Percentiles rank a stretch among this genome's conserved stretches.
Conservation (phyloP, 2,329 filamentous ascomycete species). For the Apiospora rasikravindrae region DNA sequence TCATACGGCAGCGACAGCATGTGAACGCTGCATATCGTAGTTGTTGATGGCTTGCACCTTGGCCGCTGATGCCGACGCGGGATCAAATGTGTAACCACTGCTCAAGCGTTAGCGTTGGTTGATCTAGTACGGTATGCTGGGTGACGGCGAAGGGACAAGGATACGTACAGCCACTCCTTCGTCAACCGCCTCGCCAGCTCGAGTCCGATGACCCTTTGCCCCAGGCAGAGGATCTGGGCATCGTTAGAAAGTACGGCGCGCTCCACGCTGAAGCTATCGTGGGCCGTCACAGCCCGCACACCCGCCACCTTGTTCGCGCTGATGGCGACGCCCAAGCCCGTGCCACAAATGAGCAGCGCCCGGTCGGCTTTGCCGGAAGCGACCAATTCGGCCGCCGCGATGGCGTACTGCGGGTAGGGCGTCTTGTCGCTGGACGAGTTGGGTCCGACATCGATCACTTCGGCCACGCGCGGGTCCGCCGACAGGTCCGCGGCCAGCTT, state of each 20-base stretch:
- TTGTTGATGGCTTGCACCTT: conserved; percentile 26
- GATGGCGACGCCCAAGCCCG: conserved; percentile 82
- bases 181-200: conserved; percentile 77
- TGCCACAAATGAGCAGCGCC: conserved; percentile 80
- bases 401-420: conserved; percentile 78
- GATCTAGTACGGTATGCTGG: neutral
- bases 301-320: conserved; percentile 82
- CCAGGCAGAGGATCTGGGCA: conserved; percentile 83
- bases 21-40: conserved; percentile 20
- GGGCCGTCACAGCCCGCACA: conserved; percentile 80
- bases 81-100: conserved; percentile 6
- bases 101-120: neutral
- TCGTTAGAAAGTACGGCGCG: conserved; percentile 81
- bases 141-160: neutral
- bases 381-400: conserved; percentile 68
- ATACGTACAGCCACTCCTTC: conserved; percentile 68
- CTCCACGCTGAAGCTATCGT: conserved; percentile 83
- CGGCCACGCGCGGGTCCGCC: conserved; percentile 65
- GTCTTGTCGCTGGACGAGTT: conserved; percentile 70
- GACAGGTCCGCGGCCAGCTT: conserved; percentile 73
- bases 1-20: conserved; percentile 15
- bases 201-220: conserved; percentile 78
- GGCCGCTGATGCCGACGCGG: conserved; percentile 23
- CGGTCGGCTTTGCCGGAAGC: conserved; percentile 69
- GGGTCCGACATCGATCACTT: conserved; percentile 75